Evolutionary conservation across 345 rosid genomes (phyloP).

Genomic region (Adansonia digitata): DNA sequence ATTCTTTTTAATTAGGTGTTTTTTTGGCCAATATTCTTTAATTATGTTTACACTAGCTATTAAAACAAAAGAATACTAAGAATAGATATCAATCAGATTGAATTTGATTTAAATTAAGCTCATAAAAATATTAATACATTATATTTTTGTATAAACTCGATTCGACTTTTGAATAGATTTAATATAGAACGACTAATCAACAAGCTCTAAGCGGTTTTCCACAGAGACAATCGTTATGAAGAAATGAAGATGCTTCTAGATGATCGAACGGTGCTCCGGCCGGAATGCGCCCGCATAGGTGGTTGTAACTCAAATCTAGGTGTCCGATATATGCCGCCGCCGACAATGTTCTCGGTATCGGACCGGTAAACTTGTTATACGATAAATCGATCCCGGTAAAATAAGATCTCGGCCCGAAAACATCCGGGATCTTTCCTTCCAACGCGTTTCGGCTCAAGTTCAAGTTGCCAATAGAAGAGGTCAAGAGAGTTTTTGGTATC

Average conservation of each 20-base stretch:
- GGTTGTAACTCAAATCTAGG: slow-evolving; percentile 84
- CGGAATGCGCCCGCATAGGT: slow-evolving; percentile 76
- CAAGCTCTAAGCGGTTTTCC: slow-evolving; percentile 74
- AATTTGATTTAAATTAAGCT: too few species aligned
- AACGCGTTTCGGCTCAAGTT: slow-evolving; percentile 63
- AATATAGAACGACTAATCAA: background rate
- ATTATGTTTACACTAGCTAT: too few species aligned
- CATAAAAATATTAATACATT: too few species aligned
- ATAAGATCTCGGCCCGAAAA: slow-evolving; percentile 67
- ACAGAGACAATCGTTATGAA: slow-evolving; percentile 65
- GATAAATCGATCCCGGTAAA: slow-evolving; percentile 70
- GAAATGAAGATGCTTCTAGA: slow-evolving; percentile 76
- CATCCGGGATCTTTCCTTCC: slow-evolving; percentile 58
- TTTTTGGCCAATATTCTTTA: too few species aligned
- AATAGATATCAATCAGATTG: too few species aligned
- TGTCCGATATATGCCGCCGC: slow-evolving; percentile 69
- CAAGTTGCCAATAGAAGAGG: slow-evolving; percentile 49
- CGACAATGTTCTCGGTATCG: slow-evolving; percentile 52
- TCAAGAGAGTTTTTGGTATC: slow-evolving; percentile 52
- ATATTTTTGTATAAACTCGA: too few species aligned
- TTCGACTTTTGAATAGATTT: too few species aligned
- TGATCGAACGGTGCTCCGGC: slow-evolving; percentile 73
- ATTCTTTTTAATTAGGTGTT: too few species aligned
- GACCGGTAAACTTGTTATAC: slow-evolving; percentile 53
- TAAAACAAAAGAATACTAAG: too few species aligned